A percentile compares a stretch with the other conserved stretches of the same genome.
These are phyloP conservation scores for Rosa lucieae DNA, from an alignment of 306 rosid species.

Conservation along the genomic window DNA sequence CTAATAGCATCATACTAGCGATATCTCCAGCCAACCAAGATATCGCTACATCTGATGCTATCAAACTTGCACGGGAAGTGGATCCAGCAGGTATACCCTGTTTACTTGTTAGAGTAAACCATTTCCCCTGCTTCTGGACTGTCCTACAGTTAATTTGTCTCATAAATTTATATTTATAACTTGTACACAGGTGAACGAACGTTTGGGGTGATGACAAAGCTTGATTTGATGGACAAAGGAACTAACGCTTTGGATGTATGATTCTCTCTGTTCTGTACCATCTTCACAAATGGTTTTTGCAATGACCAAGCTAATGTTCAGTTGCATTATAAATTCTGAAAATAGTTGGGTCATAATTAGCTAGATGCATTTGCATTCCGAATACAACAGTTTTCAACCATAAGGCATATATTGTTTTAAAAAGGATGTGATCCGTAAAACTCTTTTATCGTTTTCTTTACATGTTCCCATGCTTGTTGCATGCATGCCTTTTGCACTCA, in stretches of 20 bases:
- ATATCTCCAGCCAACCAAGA: conserved; percentile 95
- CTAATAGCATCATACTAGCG: conserved; percentile 80
- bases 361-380: background rate
- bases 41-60: conserved; percentile 95
- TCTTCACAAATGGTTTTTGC: background rate
- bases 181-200: conserved; percentile 68
- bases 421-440: background rate
- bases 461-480: background rate
- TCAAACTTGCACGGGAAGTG: conserved; percentile 83
- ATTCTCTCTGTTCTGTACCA: background rate
- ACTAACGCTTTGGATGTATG: conserved; percentile 86
- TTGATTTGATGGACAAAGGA: conserved; percentile 98
- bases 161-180: conserved; percentile 26
- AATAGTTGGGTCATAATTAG: background rate
- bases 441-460: background rate
- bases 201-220: conserved; percentile 91
- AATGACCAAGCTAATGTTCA: background rate
- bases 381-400: background rate
- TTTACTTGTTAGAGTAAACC: background rate
- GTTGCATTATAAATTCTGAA: background rate
- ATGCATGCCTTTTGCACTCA: background rate
- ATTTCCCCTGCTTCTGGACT: background rate
- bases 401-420: background rate
- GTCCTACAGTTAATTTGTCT: background rate
- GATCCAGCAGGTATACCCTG: conserved; percentile 65